Evolutionary conservation across 1,139 yeast species (phyloP).

Genomic region (Saccharomyces uvarum): DNA sequence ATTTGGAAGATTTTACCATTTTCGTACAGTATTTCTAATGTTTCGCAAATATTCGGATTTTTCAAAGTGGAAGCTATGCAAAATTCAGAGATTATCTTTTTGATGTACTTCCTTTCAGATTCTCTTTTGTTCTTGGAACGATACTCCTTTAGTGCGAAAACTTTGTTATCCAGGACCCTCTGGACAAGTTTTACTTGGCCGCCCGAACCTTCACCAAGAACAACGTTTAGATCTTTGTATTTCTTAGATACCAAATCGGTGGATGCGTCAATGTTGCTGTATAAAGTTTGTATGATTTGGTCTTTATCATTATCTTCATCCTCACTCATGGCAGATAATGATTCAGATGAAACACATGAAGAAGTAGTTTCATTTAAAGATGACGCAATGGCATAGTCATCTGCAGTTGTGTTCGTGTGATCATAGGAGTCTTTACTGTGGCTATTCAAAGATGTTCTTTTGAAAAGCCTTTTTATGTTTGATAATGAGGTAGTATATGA

Average conservation of each 20-base stretch:
- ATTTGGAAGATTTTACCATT: constrained; percentile 79
- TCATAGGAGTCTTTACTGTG: not conserved
- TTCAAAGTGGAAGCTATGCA: constrained; percentile 92
- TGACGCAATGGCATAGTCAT: not conserved
- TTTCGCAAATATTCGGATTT: constrained; percentile 85
- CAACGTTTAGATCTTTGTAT: constrained; percentile 78
- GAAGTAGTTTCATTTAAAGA: not conserved
- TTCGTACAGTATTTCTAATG: constrained; percentile 55
- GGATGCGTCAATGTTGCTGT: constrained; percentile 17
- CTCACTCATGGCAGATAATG: not conserved
- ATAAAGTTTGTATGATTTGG: not conserved
- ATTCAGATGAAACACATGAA: not conserved
- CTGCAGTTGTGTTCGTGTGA: not conserved
- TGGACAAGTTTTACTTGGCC: constrained; percentile 80
- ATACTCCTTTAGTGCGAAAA: constrained; percentile 91
- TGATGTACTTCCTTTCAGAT: constrained; percentile 72
- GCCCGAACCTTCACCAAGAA: constrained; percentile 91
- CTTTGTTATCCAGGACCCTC: constrained; percentile 63
- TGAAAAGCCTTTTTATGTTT: not conserved
- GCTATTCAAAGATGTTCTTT: not conserved
- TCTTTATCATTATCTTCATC: not conserved
- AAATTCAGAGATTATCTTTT: constrained; percentile 89
- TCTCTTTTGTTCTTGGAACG: constrained; percentile 74
- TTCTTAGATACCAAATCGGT: constrained; percentile 37
- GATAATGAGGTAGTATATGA: not conserved